Conservation (phyloP, 768 basidiomycete genomes). For the Suillus alpinus region DNA sequence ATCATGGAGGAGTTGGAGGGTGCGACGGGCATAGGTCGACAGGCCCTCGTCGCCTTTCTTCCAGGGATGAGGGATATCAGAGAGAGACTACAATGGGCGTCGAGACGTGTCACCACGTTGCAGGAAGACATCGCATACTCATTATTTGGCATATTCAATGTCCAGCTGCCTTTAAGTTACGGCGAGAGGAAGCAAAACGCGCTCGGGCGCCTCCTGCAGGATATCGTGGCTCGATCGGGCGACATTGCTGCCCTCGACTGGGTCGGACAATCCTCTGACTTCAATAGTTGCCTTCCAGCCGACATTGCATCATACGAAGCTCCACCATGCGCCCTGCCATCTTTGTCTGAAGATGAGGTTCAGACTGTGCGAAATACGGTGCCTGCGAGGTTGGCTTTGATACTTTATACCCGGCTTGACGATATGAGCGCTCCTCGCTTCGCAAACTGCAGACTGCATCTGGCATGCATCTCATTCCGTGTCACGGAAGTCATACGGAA, state of each 20-base stretch:
- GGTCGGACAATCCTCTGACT: constrained; percentile 16
- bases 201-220: constrained; percentile 17
- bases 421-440: not conserved
- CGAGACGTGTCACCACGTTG: constrained; percentile 15
- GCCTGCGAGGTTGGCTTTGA: not conserved
- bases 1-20: constrained; percentile 16
- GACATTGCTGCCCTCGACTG: constrained; percentile 17
- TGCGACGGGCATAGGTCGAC: constrained; percentile 11
- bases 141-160: constrained; percentile 21
- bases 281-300: constrained; percentile 20
- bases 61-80: constrained; percentile 10
- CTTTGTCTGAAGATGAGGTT: not conserved
- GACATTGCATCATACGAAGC: constrained; percentile 5
- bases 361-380: not conserved
- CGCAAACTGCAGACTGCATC: not conserved
- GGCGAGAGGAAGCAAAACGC: constrained; percentile 18
- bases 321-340: not conserved
- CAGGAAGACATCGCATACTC: constrained; percentile 26
- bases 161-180: constrained; percentile 16
- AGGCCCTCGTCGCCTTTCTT: constrained; percentile 2
- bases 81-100: constrained; percentile 22
- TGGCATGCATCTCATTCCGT: not conserved
- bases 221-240: constrained; percentile 12
- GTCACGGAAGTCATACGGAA: not conserved
- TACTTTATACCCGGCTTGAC: not conserved